Percentiles rank a stretch among this genome's conserved stretches.
Evolutionary conservation across 2,329 filamentous ascomycete species (phyloP).

Genomic region (Orbilia ellipsospora): DNA sequence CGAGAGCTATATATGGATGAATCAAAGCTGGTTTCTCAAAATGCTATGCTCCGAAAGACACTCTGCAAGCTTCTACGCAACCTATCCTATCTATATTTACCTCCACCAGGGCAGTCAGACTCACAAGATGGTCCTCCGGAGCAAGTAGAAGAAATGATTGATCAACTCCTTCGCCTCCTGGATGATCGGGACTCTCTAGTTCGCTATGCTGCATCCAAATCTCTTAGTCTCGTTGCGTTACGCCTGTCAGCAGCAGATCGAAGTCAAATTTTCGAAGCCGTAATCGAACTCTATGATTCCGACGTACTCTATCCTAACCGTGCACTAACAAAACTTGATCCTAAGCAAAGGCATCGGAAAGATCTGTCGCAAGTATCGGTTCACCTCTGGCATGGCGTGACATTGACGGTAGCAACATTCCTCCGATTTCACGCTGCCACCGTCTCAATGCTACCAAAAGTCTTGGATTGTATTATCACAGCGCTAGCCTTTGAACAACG

Average conservation of each 20-base stretch:
- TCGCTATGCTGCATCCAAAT: conserved; percentile 89
- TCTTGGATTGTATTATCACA: conserved; percentile 65
- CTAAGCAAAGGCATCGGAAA: conserved; percentile 39
- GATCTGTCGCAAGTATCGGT: conserved; percentile 51
- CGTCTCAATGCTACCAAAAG: conserved; percentile 57
- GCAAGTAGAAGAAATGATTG: conserved; percentile 79
- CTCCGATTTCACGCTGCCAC: conserved; percentile 58
- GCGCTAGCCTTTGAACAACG: conserved; percentile 90
- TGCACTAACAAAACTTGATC: conserved; percentile 44
- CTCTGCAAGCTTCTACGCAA: conserved; percentile 48
- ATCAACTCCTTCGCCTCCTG: conserved; percentile 79
- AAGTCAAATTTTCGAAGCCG: conserved; percentile 84
- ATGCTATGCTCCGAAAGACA: conserved; percentile 50
- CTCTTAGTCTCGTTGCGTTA: conserved; percentile 84
- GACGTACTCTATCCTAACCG: conserved; percentile 67
- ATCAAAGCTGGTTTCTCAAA: conserved; percentile 38
- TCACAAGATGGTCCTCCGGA: conserved; percentile 41
- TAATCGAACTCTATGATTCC: conserved; percentile 75
- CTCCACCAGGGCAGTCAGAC: conserved; percentile 32
- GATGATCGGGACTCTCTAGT: conserved; percentile 92
- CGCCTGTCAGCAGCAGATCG: conserved; percentile 84
- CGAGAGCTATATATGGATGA: conserved; percentile 40
- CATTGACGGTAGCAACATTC: conserved; percentile 74
- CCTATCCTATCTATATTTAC: conserved; percentile 45
- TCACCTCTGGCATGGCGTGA: conserved; percentile 83